Percentiles rank a stretch among this genome's conserved stretches.
phyloP scores from a whole-genome alignment of 441 rosid genomes.

The Gossypium lobatum region DNA sequence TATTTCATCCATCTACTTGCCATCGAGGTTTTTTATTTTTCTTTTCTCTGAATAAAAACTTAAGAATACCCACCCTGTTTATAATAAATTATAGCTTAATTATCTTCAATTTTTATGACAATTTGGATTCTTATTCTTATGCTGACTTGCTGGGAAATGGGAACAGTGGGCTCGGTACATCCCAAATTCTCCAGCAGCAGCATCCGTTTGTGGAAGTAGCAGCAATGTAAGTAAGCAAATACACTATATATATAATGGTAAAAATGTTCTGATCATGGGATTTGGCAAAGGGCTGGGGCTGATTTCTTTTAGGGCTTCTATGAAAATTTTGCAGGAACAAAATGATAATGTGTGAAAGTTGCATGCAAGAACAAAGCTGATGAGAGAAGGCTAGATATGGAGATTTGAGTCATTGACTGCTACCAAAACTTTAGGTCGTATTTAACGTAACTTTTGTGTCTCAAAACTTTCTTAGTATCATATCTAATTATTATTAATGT shows the following conservation, averaged over 20 bases:
- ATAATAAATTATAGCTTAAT: not conserved
- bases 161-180: conserved; percentile 92
- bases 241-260: not conserved
- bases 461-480: not conserved
- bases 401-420: conserved; percentile 7
- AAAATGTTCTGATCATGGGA: conserved; percentile 28
- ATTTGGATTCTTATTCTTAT: not conserved
- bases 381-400: not conserved
- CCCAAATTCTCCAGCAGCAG: conserved; percentile 60
- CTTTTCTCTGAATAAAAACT: not conserved
- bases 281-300: not conserved
- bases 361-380: not conserved
- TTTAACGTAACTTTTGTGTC: not conserved
- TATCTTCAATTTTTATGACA: not conserved
- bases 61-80: not conserved
- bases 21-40: not conserved
- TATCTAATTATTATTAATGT: not conserved
- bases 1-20: not conserved
- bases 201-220: conserved; percentile 29
- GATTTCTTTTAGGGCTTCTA: not conserved
- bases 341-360: not conserved
- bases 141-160: not conserved
- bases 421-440: not conserved
- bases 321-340: not conserved
- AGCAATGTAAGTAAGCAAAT: conserved; percentile 36